Base-by-base conservation (phyloP, 2,329 filamentous ascomycete species). In the Biscogniauxia sp. region DNA sequence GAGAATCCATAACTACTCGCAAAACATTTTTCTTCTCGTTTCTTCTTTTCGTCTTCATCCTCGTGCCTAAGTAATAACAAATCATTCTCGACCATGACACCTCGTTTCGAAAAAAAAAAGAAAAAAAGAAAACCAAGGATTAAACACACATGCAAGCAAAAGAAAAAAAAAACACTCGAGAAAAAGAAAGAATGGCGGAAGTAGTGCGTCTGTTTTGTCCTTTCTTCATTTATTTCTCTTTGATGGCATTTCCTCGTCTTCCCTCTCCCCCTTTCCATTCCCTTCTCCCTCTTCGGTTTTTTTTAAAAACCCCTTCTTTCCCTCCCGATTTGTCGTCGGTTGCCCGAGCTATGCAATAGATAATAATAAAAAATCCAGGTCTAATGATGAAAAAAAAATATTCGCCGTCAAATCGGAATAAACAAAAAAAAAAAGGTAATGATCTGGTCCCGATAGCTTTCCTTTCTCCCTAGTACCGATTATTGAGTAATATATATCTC, bases 301-400 rank as follows among this genome's bases (percentile, higher is more conserved):
- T 28, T 28, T n/a, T n/a, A n/a, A n/a, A 23, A 32, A 7, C 28
- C 28, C 37, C 37, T 45, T 45, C 37, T 45, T 45, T 45, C 37
- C 37, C 37, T 45, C 37, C 37, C 37, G 37, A n/a, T 45, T 45
- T 45, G 57, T 63, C 61, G 56, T 69, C 70, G 68, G 68, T 71
- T 68, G 69, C 68, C 68, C 69, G 68, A 67, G 56, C 61, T 63
- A 68, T 70, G 65, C 58, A 59, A 70, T 67, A 59, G 64, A 52
- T 17, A 45, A 45, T n/a, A 17, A 52, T 17, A 45, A 45, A 45
- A 17, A 45, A 45, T 23, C 37, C 15, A 67, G 67, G 60, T 67
- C 65, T 65, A 53, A 57, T 59, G 45, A 25, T 57, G 20, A 62
- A 37, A 62, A 57, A 8, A 45, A 13, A 26, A 19, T 11, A 37